Evolutionary conservation across 2,329 filamentous ascomycete genomes (phyloP).

Genomic region (Xylariales sp.): DNA sequence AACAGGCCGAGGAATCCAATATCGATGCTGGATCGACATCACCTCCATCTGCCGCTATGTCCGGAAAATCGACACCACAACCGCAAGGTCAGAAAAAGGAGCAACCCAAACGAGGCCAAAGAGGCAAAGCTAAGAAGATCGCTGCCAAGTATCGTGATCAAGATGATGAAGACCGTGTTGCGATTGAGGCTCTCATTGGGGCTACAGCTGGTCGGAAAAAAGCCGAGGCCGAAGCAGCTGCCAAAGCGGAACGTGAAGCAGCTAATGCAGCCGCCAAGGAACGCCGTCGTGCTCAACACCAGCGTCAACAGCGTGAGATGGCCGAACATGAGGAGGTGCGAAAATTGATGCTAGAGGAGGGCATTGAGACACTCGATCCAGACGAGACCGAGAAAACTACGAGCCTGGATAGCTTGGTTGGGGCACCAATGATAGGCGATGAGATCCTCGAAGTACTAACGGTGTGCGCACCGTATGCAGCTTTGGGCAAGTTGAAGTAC

Average conservation of each 20-base stretch:
- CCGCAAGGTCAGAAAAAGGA: conserved; percentile 36
- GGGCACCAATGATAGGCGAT: conserved; percentile 74
- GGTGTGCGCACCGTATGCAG: conserved; percentile 61
- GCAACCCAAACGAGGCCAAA: conserved; percentile 66
- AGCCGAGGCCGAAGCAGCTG: conserved; percentile 62
- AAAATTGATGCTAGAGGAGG: conserved; percentile 55
- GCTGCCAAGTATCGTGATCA: conserved; percentile 89
- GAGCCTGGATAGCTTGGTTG: conserved; percentile 68
- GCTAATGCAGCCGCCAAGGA: conserved; percentile 68
- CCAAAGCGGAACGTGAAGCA: conserved; percentile 65
- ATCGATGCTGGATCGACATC: conserved; percentile 11
- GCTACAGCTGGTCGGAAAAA: conserved; percentile 63
- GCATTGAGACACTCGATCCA: conserved; percentile 55
- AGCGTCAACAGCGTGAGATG: conserved; percentile 69
- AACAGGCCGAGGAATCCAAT: conserved; percentile 30
- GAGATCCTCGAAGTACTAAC: conserved; percentile 68
- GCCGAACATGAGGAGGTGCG: conserved; percentile 72
- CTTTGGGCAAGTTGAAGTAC: conserved; percentile 74
- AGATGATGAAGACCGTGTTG: conserved; percentile 85
- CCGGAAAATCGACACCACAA: conserved; percentile 18
- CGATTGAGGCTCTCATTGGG: conserved; percentile 85
- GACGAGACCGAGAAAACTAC: conserved; percentile 50
- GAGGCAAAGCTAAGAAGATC: conserved; percentile 79
- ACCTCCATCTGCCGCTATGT: conserved; percentile 19
- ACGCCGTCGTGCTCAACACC: conserved; percentile 75